Base-by-base conservation (phyloP, 2,329 filamentous ascomycete species). In the Niveomyces coronatus region DNA sequence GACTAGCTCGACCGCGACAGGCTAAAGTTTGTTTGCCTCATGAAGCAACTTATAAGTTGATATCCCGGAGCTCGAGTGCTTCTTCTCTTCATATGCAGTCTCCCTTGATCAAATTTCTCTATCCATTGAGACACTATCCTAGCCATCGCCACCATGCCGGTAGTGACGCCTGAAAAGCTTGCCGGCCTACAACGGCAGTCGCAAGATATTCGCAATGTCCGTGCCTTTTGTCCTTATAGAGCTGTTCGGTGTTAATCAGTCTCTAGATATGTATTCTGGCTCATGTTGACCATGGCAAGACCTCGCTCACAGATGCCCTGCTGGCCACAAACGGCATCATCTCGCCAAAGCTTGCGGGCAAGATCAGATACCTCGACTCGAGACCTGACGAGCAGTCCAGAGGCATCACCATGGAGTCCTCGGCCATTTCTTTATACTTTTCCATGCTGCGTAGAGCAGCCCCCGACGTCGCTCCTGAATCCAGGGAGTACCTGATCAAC, bases 391-490 rank as follows among this genome's bases (percentile, higher is more conserved):
- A 98, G 60, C 91, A 98, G 63, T 74, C 85, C 13, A 82, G 91
- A 47, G 91, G 91, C 40, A 98, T 98, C 55, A 98, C 91, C n/a
- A 98, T 98, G 91, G 91, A 98, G 60, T 96, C 91, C 0, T 96
- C 89, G 5, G 91, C 91, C 45, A 98, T 98, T 47, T 96, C 91
- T 1, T 70, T 98, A 23, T 93, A 84, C 62, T 98, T 98, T 59
- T 93, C 88, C 24, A 85, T 96, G 73, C 67, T 94, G 38, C 75
- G 88, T 48, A 76, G 85, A 48, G 67, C 76, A 26, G 68, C 74
- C 2, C 79, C 82, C 2, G 79, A 86, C 13, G 76, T 76, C 5
- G 55, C 68, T 11, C 81, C 85, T 0, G 73, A 80, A 51, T 71
- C 82, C 15, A 86, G 86, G 54, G 89, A 98, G 60, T 95, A 94